phyloP scores from a whole-genome alignment of 2,329 filamentous ascomycete species.

The Achaetomium macrosporum region DNA sequence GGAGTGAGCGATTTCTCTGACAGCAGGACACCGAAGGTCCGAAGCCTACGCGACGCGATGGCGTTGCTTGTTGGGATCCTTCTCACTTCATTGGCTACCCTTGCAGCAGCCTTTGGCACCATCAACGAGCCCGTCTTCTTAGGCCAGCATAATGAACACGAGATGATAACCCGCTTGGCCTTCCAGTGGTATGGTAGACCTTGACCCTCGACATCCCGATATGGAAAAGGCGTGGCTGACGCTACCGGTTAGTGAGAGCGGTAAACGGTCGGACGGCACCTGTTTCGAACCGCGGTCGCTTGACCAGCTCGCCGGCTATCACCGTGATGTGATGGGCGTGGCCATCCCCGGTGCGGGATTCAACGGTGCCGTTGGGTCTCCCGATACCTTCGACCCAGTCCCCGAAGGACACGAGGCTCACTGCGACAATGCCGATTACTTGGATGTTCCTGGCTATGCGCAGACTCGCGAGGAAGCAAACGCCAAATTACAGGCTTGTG shows the following conservation, averaged over 20 bases:
- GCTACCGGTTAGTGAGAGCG: neutral
- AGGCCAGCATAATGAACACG: conserved; percentile 24
- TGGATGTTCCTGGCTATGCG: conserved; percentile 22
- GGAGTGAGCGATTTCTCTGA: too few relatives aligned
- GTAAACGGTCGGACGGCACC: conserved; percentile 19
- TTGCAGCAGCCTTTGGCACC: conserved; percentile 17
- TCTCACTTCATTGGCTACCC: neutral
- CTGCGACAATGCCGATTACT: conserved; percentile 23
- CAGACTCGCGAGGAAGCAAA: conserved; percentile 18
- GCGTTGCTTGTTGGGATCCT: too few relatives aligned
- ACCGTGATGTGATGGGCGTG: conserved; percentile 18
- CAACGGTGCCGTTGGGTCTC: conserved; percentile 23
- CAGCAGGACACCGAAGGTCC: too few relatives aligned
- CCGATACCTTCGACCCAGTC: conserved; percentile 21
- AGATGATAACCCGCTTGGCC: conserved; percentile 24
- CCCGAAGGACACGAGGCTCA: conserved; percentile 23
- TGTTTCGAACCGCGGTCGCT: conserved; percentile 24
- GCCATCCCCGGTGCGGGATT: conserved; percentile 19
- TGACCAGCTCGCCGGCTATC: conserved; percentile 23
- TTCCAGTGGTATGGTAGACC: conserved; percentile 17
- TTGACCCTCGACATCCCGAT: neutral
- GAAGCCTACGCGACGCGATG: too few relatives aligned
- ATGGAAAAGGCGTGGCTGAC: neutral
- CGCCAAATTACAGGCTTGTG: conserved; percentile 18
- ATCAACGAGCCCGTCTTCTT: conserved; percentile 22